These are phyloP conservation scores for Penicillium sp. DNA, from an alignment of 2,329 filamentous ascomycete species.

Conservation along the genomic window DNA sequence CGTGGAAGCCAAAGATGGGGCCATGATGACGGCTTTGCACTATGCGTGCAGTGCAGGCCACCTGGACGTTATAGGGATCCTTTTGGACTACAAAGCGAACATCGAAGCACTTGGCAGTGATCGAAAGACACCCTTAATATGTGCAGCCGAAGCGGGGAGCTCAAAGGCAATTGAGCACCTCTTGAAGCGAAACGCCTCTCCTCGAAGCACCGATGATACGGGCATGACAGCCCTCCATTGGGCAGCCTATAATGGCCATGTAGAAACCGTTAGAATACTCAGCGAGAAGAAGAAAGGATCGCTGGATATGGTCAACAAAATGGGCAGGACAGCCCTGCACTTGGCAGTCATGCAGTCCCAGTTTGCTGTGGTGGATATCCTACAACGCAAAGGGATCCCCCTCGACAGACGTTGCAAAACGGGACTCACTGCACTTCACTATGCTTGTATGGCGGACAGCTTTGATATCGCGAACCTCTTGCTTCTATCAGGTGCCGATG, in stretches of 20 bases:
- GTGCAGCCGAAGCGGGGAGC: conserved; percentile 34
- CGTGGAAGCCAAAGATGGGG: conserved; percentile 36
- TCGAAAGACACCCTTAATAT: conserved; percentile 38
- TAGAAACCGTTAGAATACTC: conserved; percentile 35
- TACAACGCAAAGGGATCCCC: conserved; percentile 33
- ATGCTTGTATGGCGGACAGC: conserved; percentile 35
- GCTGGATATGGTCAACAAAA: conserved; percentile 26
- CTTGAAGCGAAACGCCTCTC: conserved; percentile 32
- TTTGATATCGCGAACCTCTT: conserved; percentile 33
- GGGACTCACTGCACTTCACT: conserved; percentile 36
- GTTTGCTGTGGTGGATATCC: conserved; percentile 39
- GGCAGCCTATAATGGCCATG: conserved; percentile 40
- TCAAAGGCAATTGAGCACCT: conserved; percentile 29
- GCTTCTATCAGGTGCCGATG: conserved; percentile 32
- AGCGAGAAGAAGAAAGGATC: conserved; percentile 32
- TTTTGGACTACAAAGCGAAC: conserved; percentile 34
- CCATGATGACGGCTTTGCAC: conserved; percentile 38
- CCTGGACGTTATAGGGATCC: conserved; percentile 24
- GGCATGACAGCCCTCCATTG: conserved; percentile 41
- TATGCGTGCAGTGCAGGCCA: conserved; percentile 35
- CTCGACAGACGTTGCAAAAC: conserved; percentile 31
- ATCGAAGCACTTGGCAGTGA: conserved; percentile 33
- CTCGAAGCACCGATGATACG: conserved; percentile 28
- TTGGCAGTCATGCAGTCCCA: conserved; percentile 35
- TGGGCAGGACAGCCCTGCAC: conserved; percentile 37